phyloP scores from a whole-genome alignment of 1,139 yeast species.

The Lodderomyces parapsilosis region DNA sequence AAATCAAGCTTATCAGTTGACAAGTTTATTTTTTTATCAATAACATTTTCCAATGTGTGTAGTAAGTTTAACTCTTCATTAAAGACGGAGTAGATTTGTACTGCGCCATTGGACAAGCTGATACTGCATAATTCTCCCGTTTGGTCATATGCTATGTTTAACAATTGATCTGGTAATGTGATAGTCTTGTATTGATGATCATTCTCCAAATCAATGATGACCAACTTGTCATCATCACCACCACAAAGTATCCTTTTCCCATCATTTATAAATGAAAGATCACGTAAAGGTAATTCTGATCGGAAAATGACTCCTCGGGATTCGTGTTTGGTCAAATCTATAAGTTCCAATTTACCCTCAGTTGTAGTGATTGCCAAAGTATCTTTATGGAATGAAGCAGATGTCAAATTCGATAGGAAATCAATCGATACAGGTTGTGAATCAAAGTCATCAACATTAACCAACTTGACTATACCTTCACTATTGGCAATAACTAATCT shows the following conservation, averaged over 20 bases:
- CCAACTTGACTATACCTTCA: conserved; percentile 51
- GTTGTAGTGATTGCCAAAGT: conserved; percentile 32
- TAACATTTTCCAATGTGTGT: conserved; percentile 41
- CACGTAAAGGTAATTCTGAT: conserved; percentile 65
- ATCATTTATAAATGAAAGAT: conserved; percentile 63
- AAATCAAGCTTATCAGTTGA: conserved; percentile 39
- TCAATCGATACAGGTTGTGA: conserved; percentile 58
- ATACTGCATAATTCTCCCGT: conserved; percentile 41
- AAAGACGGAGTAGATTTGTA: conserved; percentile 62
- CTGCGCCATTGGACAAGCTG: conserved; percentile 63
- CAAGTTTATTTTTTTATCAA: conserved; percentile 34
- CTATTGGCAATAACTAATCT: conserved; percentile 51
- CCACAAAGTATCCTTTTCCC: conserved; percentile 70
- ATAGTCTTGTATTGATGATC: conserved; percentile 20
- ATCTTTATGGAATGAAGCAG: conserved; percentile 24
- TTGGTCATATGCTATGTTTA: conserved; percentile 60
- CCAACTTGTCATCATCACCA: conserved; percentile 71
- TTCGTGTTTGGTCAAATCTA: conserved; percentile 21
- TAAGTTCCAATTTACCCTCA: conserved; percentile 34
- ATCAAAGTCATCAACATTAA: conserved; percentile 43
- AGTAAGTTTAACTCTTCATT: conserved; percentile 38
- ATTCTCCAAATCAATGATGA: conserved; percentile 47
- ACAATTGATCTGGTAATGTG: conserved; percentile 51
- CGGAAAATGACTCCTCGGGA: conserved; percentile 31
- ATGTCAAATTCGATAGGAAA: conserved; percentile 42